Base-by-base conservation (phyloP, 164 flowering plant species). In the Santalum album region DNA sequence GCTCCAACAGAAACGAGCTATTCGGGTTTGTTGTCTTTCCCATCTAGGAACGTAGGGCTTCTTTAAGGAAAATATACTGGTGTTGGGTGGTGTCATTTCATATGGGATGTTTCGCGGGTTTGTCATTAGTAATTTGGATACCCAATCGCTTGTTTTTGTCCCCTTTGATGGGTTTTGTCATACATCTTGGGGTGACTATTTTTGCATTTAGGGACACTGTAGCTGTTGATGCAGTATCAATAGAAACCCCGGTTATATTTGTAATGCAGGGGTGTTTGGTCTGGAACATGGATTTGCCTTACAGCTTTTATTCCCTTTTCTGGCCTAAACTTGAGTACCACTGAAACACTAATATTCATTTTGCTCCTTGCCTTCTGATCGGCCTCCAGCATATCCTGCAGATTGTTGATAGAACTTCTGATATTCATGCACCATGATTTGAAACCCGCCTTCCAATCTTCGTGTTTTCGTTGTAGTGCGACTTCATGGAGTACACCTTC, bases 161-260 rank as follows among this genome's bases (percentile, higher is more conserved):
- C 63, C 51, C 63, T 60, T 63, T 71, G 60, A 61, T 67, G 51
- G 51, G 48, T 65, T 68, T 72, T 65, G 51, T 45, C 49, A 44
- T 65, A 32, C 75, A 58, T 52, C 65, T 68, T 66, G 58, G 32
- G 69, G 24, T 64, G 72, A 44, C 40, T 61, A 34, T 71, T 61
- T 54, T 32, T 14, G 49, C 18, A 22, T 1, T 55, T 35, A 54
- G 19, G 17, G 32, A n/a, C n/a, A n/a, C n/a, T n/a, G n/a, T n/a
- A n/a, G 38, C 32, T 9, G 9, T 29, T 9, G 6, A 29, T 29
- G 34, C 34, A 29, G n/a, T 29, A 9, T 29, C 34, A 29, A 3
- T 29, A 9, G 4, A 29, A 9, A 29, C 34, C 9, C 34, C 9
- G 34, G 34, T 42, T 42, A 16, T 42, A 42, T 1, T 42, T 19